Percentiles rank a stretch among this genome's conserved stretches.
phyloP scores from a whole-genome alignment of 164 flowering plant species.

The Taxillus chinensis region DNA sequence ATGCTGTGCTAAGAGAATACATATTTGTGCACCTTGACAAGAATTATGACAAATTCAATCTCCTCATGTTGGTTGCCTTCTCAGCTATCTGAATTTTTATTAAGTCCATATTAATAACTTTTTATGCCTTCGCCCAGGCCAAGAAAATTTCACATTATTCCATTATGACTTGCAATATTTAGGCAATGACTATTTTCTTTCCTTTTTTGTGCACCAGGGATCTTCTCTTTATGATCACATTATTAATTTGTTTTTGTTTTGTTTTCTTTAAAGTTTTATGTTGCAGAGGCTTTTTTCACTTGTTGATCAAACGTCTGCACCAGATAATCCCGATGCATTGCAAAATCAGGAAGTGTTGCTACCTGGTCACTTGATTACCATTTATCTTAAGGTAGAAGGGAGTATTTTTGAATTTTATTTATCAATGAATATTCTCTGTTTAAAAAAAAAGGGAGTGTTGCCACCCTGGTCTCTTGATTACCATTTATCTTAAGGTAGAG shows the following conservation, averaged over 20 bases:
- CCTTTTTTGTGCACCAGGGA: background rate
- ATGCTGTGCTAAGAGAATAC: slow-evolving; percentile 55
- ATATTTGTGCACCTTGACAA: slow-evolving; percentile 71
- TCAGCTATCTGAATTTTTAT: too few relatives aligned
- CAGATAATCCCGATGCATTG: slow-evolving; percentile 79
- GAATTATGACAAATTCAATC: slow-evolving; percentile 71
- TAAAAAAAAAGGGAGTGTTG: slow-evolving; percentile 81
- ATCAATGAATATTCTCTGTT: too few relatives aligned
- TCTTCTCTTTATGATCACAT: background rate
- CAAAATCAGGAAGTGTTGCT: slow-evolving; percentile 85
- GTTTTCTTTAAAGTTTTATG: slow-evolving; percentile 51
- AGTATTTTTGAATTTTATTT: too few relatives aligned
- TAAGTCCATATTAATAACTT: too few relatives aligned
- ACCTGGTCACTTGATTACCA: slow-evolving; percentile 78
- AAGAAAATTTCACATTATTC: too few relatives aligned
- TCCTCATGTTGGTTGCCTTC: slow-evolving; percentile 59
- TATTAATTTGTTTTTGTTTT: slow-evolving; percentile 3
- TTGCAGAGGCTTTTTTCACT: slow-evolving; percentile 89
- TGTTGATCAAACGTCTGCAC: slow-evolving; percentile 71
- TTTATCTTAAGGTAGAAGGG: slow-evolving; percentile 67
- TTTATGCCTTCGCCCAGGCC: too few relatives aligned
- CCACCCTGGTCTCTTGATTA: slow-evolving; percentile 68
- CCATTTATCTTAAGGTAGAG: too few relatives aligned
- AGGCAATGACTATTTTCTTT: background rate
- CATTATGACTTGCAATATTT: background rate